Conservation (phyloP, 1,139 yeast species). For the Scheffersomyces quercinus region DNA sequence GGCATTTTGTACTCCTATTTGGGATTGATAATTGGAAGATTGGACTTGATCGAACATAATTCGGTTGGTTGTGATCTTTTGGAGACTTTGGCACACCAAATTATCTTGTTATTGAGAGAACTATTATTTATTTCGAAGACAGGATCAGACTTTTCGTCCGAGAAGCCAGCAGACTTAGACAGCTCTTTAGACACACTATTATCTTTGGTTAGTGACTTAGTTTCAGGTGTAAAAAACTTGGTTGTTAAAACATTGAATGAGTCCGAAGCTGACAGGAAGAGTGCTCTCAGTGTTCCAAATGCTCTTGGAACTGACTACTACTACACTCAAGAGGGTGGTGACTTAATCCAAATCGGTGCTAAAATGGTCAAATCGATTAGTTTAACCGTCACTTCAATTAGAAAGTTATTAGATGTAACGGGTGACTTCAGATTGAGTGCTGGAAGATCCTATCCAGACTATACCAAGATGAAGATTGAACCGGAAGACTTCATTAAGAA, state of each 20-base stretch:
- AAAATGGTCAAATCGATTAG: conserved; percentile 63
- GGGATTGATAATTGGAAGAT: conserved; percentile 68
- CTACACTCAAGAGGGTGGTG: conserved; percentile 68
- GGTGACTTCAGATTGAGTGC: conserved; percentile 73
- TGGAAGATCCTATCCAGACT: conserved; percentile 74
- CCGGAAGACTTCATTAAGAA: conserved; percentile 61
- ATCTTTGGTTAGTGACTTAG: conserved; percentile 65
- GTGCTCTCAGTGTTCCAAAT: conserved; percentile 4
- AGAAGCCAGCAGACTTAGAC: conserved; percentile 50
- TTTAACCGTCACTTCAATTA: conserved; percentile 46
- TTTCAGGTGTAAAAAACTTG: conserved; percentile 60
- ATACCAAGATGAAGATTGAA: conserved; percentile 55
- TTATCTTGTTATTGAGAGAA: conserved; percentile 64
- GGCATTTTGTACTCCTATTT: conserved; percentile 69
- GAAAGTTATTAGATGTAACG: conserved; percentile 47
- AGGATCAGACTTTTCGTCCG: conserved; percentile 43
- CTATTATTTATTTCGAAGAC: conserved; percentile 62
- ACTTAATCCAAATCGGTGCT: conserved; percentile 60
- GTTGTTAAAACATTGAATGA: conserved; percentile 56
- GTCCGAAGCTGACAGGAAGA: conserved; percentile 24
- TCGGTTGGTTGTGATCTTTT: conserved; percentile 66
- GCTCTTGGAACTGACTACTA: conserved; percentile 30
- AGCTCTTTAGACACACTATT: conserved; percentile 57
- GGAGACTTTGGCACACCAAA: conserved; percentile 67
- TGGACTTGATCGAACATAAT: conserved; percentile 75